Evolutionary conservation across 2,329 filamentous ascomycete genomes (phyloP), one percentile per base, ranked within the genome.

Genomic region (Fulvia fulva): DNA sequence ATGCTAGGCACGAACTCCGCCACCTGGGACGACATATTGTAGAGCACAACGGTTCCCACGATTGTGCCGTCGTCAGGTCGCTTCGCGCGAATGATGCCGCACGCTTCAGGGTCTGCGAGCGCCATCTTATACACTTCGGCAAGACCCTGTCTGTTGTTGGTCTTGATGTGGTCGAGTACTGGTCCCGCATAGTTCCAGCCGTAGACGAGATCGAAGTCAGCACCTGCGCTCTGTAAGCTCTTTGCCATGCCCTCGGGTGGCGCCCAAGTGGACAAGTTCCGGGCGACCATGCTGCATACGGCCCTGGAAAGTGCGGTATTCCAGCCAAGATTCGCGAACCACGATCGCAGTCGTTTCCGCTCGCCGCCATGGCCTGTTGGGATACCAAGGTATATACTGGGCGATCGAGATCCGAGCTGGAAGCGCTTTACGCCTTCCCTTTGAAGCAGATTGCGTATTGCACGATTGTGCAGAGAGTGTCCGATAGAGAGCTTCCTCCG

Each of bases 271-370:
- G 80, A 74, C n/a, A 95, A 76, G 65, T 91, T 87, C 34, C 83
- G 82, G 51, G 94, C 87, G 2, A 86, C 77, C 81, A 95, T 87
- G 70, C 88, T 91, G 67, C 83, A 87, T 0, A 88, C 81, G 0
- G 84, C 78, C 11, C 82, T 80, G 1, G 84, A 85, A 4, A 85
- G 76, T 0, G 83, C 80, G 2, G 83, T 87, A 67, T 95, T 91
- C 92, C 92, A 97, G 14, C 93, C 92, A 49, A 91, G 83, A 63
- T 87, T 90, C n/a, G 87, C 84, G 72, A 97, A 96, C 92, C 92
- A 97, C 47, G 83, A 82, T n/a, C 84, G 80, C 22, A 86, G 72
- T 51, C 80, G 78, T 70, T 84, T 86, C 16, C 83, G 78, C 66
- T 87, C 84, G 3, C 80, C 75, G 1, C 78, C 76, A 46, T 89